A percentile compares a stretch with the other conserved stretches of the same genome.
Evolutionary conservation across 345 rosid genomes (phyloP).

Genomic region (Cardamine chenopodiifolia): DNA sequence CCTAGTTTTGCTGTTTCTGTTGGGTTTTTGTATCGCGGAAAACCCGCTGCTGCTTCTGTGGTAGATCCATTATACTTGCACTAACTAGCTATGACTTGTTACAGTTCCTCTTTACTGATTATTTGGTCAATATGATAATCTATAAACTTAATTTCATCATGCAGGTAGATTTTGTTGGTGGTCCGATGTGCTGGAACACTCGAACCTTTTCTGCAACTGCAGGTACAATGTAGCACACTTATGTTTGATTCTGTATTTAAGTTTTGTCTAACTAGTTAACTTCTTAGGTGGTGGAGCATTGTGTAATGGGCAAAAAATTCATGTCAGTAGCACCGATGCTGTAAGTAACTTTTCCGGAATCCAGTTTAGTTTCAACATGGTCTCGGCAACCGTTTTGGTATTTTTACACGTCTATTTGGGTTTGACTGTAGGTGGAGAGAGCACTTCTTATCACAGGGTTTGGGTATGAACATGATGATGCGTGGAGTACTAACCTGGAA

Average conservation of each 20-base stretch:
- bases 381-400: neutral
- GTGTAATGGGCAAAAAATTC: slow-evolving; percentile 83
- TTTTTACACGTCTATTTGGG: neutral
- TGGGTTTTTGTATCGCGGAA: slow-evolving; percentile 84
- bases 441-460: slow-evolving; percentile 97
- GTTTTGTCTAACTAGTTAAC: slow-evolving; percentile 27
- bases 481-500: slow-evolving; percentile 87
- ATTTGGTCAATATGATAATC: neutral
- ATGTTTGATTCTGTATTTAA: slow-evolving; percentile 12
- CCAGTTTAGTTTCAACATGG: neutral
- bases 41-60: slow-evolving; percentile 90
- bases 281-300: slow-evolving; percentile 89
- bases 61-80: slow-evolving; percentile 45
- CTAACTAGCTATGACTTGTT: neutral
- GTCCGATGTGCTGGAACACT: slow-evolving; percentile 96
- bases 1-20: slow-evolving; percentile 97
- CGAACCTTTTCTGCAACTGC: slow-evolving; percentile 85
- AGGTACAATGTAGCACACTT: slow-evolving; percentile 48
- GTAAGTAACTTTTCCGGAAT: slow-evolving; percentile 46
- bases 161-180: slow-evolving; percentile 97
- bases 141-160: neutral
- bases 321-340: slow-evolving; percentile 70
- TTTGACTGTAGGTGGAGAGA: slow-evolving; percentile 66
- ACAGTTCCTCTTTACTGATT: neutral
- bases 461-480: slow-evolving; percentile 96